Evolutionary conservation across 495 filamentous ascomycete species (phyloP), one percentile per base, ranked within the genome.

Genomic region (Neurospora discreta): DNA sequence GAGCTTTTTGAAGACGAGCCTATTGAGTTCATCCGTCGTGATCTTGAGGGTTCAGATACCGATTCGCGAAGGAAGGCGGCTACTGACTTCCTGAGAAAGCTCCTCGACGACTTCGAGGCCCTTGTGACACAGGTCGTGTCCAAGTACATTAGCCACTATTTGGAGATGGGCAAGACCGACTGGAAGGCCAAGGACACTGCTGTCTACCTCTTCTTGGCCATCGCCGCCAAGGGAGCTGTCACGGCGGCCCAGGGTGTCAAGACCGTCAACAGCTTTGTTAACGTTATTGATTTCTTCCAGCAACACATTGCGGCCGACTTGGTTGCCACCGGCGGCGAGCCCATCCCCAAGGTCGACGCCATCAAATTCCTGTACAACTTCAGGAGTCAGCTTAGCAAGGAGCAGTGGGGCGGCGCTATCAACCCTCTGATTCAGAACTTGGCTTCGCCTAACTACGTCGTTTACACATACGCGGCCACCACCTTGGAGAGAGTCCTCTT

Each of bases 111-210:
- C 72, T 98, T 97, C 79, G 93, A 97, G 77, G 81, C 83, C 42
- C 82, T 90, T 2, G 95, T 98, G 68, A 97, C 94, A 4, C 85
- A 86, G 65, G 90, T 95, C 26, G 93, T 95, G 11, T 87, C 88
- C 39, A 87, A 87, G 72, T 98, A 97, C 81, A 91, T 95, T 72
- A 87, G 91, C 69, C 90, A 94, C 78, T 97, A 95, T 77, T 81
- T 87, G 38, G 86, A 88, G 74, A 82, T 91, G 71, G 90, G 90
- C 67, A 85, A 86, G 43, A 84, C 84, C 7, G 92, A 95, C 78
- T 99, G 96, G 96, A 97, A 92, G 81, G 89, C 93, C 41, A 99
- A 99, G 81, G 96, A 99, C 78, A 97, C 95, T 1, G 96, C 96
- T 11, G 90, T 95, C 71, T 98, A 98, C 74, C 88, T 99, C 9